phyloP scores from a whole-genome alignment of 2,329 filamentous ascomycete genomes.

The Aspergillus latus region DNA sequence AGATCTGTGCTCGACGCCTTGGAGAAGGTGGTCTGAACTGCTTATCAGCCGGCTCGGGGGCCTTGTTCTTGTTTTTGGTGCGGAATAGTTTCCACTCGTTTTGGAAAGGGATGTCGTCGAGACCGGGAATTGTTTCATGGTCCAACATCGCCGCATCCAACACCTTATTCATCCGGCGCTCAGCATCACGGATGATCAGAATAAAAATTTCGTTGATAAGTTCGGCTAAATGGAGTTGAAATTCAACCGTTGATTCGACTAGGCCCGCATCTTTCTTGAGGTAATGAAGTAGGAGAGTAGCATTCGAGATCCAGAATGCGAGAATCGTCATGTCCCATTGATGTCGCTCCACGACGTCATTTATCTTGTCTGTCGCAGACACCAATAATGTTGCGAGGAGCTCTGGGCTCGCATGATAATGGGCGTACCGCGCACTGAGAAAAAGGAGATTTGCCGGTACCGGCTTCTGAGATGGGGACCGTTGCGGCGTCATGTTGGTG shows the following conservation, averaged over 20 bases:
- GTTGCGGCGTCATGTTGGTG: slow-evolving; percentile 95
- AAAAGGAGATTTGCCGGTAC: slow-evolving; percentile 98
- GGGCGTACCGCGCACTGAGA: slow-evolving; percentile 89
- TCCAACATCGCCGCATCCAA: slow-evolving; percentile 92
- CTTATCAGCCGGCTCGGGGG: slow-evolving; percentile 81
- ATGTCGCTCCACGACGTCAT: slow-evolving; percentile 88
- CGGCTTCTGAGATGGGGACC: slow-evolving; percentile 94
- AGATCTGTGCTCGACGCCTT: slow-evolving; percentile 85
- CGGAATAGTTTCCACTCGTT: slow-evolving; percentile 99
- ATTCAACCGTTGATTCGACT: slow-evolving; percentile 76
- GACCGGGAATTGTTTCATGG: slow-evolving; percentile 95
- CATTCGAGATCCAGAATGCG: slow-evolving; percentile 98
- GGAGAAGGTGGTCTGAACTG: slow-evolving; percentile 89
- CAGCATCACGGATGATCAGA: slow-evolving; percentile 91
- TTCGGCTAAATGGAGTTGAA: slow-evolving; percentile 90
- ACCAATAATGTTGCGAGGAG: slow-evolving; percentile 77
- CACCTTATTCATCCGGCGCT: slow-evolving; percentile 93
- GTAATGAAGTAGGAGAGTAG: slow-evolving; percentile 91
- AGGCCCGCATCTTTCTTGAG: slow-evolving; percentile 89
- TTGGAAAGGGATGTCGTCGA: slow-evolving; percentile 95
- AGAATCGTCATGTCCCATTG: slow-evolving; percentile 99
- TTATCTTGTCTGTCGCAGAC: slow-evolving; percentile 92
- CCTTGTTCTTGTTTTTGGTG: slow-evolving; percentile 83
- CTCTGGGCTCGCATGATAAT: slow-evolving; percentile 89
- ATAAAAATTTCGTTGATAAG: slow-evolving; percentile 98